Evolutionary conservation across 352 stramenopile genomes (phyloP), one percentile per base, ranked within the genome.

Genomic region (Proteromonas lacertae): DNA sequence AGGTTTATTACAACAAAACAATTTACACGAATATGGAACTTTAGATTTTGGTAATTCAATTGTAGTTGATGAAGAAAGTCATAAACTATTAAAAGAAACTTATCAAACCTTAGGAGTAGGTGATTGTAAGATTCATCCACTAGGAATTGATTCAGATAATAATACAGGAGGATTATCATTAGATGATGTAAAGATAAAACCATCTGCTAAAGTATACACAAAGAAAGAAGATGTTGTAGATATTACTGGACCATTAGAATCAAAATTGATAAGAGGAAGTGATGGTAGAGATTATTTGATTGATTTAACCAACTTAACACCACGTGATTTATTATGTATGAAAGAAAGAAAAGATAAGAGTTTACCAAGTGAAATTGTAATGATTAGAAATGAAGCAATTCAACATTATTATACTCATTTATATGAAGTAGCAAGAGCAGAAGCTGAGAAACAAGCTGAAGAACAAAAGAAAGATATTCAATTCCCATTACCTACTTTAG

Each of bases 251-350:
- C 67, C 74, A 6, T 66, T 86, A 21, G 73, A 86, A 37, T 64
- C 64, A 32, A 90, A 90, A 57, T 67, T 73, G 17, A 82, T 87
- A 35, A 48, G 64, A 17, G 69, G 74, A 9, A 70, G 66, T 1
- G 74, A 90, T 45, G 34, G 45, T 7, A 32, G 43, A 23, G 18
- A 21, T 1, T 89, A 89, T 53, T 56, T 83, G 10, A 45, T 87
- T 26, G 72, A 90, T 40, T 46, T 90, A 2, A 66, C 82, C 8
- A 62, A 71, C 24, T 66, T 81, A 32, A 83, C 70, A 10, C 71
- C 74, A 0, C 74, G 79, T 45, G 73, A 90, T 35, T 55, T 59
- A 38, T 83, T 69, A 20, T 86, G 64, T 45, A 78, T 56, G 5
- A 36, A 48, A 13, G 37, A 33, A 12, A 33, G 36, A 8, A 10